Evolutionary conservation across 257 asterid genomes (phyloP), one percentile per base, ranked within the genome.

Genomic region (Przewalskia tangutica): DNA sequence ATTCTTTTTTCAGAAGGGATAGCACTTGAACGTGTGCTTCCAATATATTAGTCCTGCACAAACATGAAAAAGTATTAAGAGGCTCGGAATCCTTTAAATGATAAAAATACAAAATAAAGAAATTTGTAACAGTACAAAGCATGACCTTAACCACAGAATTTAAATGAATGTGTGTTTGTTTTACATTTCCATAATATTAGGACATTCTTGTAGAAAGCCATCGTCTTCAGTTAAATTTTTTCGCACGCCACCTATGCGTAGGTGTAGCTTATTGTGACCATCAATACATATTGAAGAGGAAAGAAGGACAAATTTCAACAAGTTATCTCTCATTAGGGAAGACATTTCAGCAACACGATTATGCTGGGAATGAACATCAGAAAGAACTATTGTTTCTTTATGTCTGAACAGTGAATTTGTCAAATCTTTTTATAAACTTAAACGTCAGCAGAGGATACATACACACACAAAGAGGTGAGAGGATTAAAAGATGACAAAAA

Each of bases 11-110:
- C 78, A 95, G 90, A 81, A 95, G 93, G 83, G 91, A 87, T 55
- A 86, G 90, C 63, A 96, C 93, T 90, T 96, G 98, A 77, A 77
- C 71, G 84, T 96, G 97, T 11, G 99, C 99, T 88, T 96, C 99
- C 8, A 93, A 77, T 65, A 96, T 94, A 85, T 96, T 94, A 73
- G 95, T 93, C 95, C 99, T 94, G 94, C 90, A 91, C 8, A 34
- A 70, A 27, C 54, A 50, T 65, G 10, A 56, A 32, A 65, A 81
- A 6, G 3, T 51, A 27, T 27, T 27, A 27, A 27, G 32, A 27
- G 51, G 8, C 17, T 32, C 5, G 10, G 68, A 42, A 40, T 20
- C 76, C 53, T 67, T 73, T 14, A 53, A 53, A 62, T 17, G 18
- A 77, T 66, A 64, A 38, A 44, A 80, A 27, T 27, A 27, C 32